Evolutionary conservation across 371 early-diverging fungal species (phyloP), one percentile per base, ranked within the genome.

Genomic region (Syncephalastrum racemosum): DNA sequence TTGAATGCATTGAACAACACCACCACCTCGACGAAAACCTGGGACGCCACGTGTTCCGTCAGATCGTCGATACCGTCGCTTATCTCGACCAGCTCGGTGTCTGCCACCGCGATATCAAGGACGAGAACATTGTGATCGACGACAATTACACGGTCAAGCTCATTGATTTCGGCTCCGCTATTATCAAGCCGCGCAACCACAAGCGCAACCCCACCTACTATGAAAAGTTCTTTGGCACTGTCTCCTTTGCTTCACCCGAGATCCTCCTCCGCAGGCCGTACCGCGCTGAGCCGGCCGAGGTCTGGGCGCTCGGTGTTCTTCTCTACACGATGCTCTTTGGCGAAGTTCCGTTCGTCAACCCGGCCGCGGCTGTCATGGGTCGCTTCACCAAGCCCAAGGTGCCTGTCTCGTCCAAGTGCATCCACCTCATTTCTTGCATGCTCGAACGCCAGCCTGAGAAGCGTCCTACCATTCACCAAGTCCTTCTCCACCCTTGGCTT

Each of bases 61-160:
- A 93, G 62, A 84, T 93, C 45, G 87, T 75, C 4, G 79, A 79
- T 7, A 89, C 88, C 56, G 77, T 90, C 4, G 64, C 71, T 4
- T 81, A 90, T 56, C 72, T 92, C 18, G 84, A 89, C 51, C 63
- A 58, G 13, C 49, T 75, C 4, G 80, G 81, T 8, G 72, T 84
- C 54, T 87, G 85, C 59, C 88, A 87, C 58, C 67, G 86, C 14
- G 86, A 86, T 50, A 78, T 86, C 59, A 86, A 88, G 62, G 88
- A 88, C 60, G 91, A 91, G 63, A 90, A 90, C 70, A 84, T 90
- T 60, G 83, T 91, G 20, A 87, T 90, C 47, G 91, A 90, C 59
- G 70, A 77, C 44, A 71, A 83, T 49, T 78, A 66, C 41, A 64
- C 65, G 53, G 87, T 90, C 65, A 91, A 90, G 63, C 61, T 93